Percentiles rank a stretch among this genome's conserved stretches.
These are phyloP conservation scores for Daldinia bambusicola DNA, from an alignment of 495 filamentous ascomycete genomes.

Conservation along the genomic window DNA sequence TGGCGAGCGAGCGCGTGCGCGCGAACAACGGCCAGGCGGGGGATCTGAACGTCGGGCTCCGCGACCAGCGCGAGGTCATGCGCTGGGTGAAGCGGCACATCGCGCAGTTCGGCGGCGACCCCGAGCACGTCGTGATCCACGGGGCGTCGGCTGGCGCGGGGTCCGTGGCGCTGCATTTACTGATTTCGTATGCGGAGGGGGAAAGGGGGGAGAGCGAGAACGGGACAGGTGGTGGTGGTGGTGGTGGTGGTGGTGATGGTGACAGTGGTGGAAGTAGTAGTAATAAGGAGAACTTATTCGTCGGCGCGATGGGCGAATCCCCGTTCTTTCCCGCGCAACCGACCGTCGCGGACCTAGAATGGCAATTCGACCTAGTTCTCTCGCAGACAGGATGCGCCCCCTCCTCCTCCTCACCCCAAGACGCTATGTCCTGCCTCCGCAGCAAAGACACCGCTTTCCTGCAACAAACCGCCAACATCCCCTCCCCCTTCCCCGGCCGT, in stretches of 20 bases:
- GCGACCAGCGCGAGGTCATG: conserved; percentile 74
- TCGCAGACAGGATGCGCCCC: conserved; percentile 46
- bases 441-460: conserved; percentile 57
- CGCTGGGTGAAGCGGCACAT: conserved; percentile 77
- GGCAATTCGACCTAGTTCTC: conserved; percentile 52
- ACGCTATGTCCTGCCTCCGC: conserved; percentile 62
- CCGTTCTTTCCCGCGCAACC: conserved; percentile 60
- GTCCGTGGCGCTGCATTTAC: conserved; percentile 72
- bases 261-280: neutral
- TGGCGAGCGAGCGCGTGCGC: conserved; percentile 69
- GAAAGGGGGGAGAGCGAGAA: neutral
- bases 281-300: conserved; percentile 45
- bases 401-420: too few species aligned
- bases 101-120: conserved; percentile 76
- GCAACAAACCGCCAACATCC: conserved; percentile 65
- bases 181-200: conserved; percentile 62
- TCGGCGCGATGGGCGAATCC: conserved; percentile 54
- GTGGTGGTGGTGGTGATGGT: neutral
- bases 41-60: conserved; percentile 75
- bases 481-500: conserved; percentile 57
- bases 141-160: conserved; percentile 78
- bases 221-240: conserved; percentile 12
- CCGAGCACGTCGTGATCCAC: conserved; percentile 74
- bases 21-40: conserved; percentile 46
- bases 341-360: conserved; percentile 53